These are phyloP conservation scores for Nymphaea thermarum DNA, from an alignment of 164 flowering plant genomes.

Conservation along the genomic window DNA sequence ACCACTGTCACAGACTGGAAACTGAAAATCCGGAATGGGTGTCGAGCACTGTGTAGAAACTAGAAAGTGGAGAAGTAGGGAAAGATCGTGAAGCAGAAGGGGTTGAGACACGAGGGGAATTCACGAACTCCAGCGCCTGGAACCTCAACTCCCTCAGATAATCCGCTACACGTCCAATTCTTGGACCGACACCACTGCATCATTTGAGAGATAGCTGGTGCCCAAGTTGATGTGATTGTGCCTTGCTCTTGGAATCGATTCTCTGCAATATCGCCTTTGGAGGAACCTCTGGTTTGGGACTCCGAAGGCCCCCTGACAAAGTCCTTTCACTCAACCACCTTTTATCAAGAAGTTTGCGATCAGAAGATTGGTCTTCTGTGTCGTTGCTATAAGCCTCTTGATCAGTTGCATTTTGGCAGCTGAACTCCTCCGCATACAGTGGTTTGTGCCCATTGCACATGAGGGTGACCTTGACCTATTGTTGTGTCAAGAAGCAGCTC, in stretches of 20 bases:
- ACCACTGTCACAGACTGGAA: no score
- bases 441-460: slow-evolving; percentile 52
- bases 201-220: slow-evolving; percentile 58
- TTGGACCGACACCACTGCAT: slow-evolving; percentile 81
- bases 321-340: no score
- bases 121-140: slow-evolving; percentile 69
- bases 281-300: slow-evolving; percentile 58
- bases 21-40: no score
- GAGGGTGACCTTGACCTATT: slow-evolving; percentile 10
- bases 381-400: no score
- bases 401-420: no score
- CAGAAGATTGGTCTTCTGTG: no score
- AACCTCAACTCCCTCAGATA: slow-evolving; percentile 57
- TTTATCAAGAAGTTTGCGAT: no score
- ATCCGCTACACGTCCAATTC: slow-evolving; percentile 81
- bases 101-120: slow-evolving; percentile 45
- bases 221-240: slow-evolving; percentile 55
- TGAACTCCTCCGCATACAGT: slow-evolving; percentile 70
- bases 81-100: slow-evolving; percentile 13
- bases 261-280: slow-evolving; percentile 49
- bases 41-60: no score
- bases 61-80: no score
- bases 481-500: slow-evolving; percentile 43
- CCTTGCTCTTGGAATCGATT: slow-evolving; percentile 62
- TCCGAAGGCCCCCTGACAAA: slow-evolving; percentile 64